Conservation (phyloP, 352 stramenopile genomes). For the Phytophthora pini region DNA sequence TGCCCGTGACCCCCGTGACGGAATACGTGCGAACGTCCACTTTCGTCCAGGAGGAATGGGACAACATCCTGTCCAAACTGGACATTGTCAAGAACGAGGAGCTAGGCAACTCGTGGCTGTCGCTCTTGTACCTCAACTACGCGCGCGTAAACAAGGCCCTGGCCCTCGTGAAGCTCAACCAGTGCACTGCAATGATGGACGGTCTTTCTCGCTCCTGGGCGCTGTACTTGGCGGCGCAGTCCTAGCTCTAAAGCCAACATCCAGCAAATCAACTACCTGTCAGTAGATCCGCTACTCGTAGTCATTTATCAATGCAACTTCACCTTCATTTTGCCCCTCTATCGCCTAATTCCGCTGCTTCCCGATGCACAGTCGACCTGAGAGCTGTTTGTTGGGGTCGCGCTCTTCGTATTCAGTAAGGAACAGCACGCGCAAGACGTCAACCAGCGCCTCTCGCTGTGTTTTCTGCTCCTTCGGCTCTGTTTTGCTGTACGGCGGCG, state of each 20-base stretch:
- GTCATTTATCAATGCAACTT: slow-evolving; percentile 14
- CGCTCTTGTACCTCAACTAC: slow-evolving; percentile 79
- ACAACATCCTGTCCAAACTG: slow-evolving; percentile 53
- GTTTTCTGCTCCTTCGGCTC: slow-evolving; percentile 17
- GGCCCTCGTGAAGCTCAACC: slow-evolving; percentile 62
- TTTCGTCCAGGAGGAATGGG: slow-evolving; percentile 74
- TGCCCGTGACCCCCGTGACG: slow-evolving; percentile 64
- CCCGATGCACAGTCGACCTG: slow-evolving; percentile 38
- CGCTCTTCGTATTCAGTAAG: slow-evolving; percentile 54
- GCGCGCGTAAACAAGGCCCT: slow-evolving; percentile 55
- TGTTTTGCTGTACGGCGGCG: slow-evolving; percentile 34
- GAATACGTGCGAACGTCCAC: slow-evolving; percentile 60
- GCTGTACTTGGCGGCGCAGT: slow-evolving; percentile 66
- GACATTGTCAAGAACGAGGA: slow-evolving; percentile 52
- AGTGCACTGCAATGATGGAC: slow-evolving; percentile 63
- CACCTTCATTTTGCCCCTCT: slow-evolving; percentile 3
- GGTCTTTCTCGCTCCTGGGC: slow-evolving; percentile 85
- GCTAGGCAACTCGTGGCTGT: slow-evolving; percentile 60
- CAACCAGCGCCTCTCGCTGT: slow-evolving; percentile 29
- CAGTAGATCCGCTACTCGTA: slow-evolving; percentile 5
- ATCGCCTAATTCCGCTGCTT: slow-evolving; percentile 17
- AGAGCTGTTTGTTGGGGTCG: slow-evolving; percentile 57
- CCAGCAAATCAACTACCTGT: background rate
- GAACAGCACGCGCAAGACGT: slow-evolving; percentile 47
- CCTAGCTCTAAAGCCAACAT: slow-evolving; percentile 19